Base-by-base conservation (phyloP, 768 basidiomycete genomes). In the Botryobasidium botryosum region DNA sequence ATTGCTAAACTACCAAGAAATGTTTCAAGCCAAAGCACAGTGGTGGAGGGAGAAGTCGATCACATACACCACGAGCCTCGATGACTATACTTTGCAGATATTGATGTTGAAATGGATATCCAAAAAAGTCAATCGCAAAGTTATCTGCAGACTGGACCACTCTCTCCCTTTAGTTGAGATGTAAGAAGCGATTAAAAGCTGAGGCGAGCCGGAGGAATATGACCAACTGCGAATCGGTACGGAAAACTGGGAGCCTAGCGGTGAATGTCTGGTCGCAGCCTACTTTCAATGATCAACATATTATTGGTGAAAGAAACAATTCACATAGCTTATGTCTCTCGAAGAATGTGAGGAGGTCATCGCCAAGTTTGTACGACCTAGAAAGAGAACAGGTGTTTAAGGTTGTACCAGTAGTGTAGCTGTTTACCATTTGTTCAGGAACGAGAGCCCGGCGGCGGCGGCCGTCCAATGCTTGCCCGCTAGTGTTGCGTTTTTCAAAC, bases 291-390 rank as follows among this genome's bases (percentile, higher is more conserved):
- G 28, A 42, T 8, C 1, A 25, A 27, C 13, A 12, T 15, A 25
- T 31, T 26, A 15, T 8, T 42, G 24, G 12, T 13, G 17, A 41
- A 39, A 39, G 1, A 7, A 35, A 24, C 0, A 12, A 29, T 49
- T 13, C 31, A 52, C 51, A 68, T 3, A 65, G 56, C 44, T 54
- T 53, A 39, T 54, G 53, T 2, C 53, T 33, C 20, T 53, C 53
- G 28, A 66, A 65, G 1, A 64, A 64, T 5, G 65, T 64, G 12
- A 66, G 50, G 15, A 64, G 50, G 47, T 94, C 90, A 63, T 79
- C 77, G 12, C 90, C 91, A 2, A 96, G 72, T 53, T 83, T 82
- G 61, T 87, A 91, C 4, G 79, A 76, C 90, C 84, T 85, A 50
- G 10, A n/a, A 12, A 43, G 24, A 31, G 12, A 35, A 6, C 6